Evolutionary conservation across 1,284 basidiomycete species (phyloP), one percentile per base, ranked within the genome.

Genomic region (Naganishia cerealis): DNA sequence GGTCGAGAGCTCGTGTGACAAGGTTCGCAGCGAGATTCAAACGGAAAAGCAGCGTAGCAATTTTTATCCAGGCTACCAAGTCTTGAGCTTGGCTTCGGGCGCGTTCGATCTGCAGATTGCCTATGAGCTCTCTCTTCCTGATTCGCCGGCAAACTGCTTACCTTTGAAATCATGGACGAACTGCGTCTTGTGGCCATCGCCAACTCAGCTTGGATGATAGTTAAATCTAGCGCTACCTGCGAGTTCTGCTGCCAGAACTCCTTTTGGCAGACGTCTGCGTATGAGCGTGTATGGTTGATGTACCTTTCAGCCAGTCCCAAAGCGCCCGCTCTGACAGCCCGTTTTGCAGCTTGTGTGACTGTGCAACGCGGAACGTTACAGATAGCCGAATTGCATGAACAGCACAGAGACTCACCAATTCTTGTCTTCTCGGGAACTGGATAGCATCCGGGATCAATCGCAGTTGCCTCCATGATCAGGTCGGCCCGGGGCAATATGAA

Each of bases 401-500:
- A 15, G 26, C 9, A n/a, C n/a, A 43, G 24, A 7, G 13, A 48
- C 55, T 46, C n/a, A 56, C 63, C 46, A 40, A 66, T 57, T 38
- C 29, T 42, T 10, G 61, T 66, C 67, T 33, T 67, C 9, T 10
- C 73, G 43, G 12, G 70, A 43, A 50, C 53, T 16, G 57, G 48
- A 1, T 70, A 53, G 13, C 55, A 55, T 2, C 62, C 70, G 5
- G 67, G 43, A 0, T 70, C 55, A 1, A 68, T 65, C 9, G 75
- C 75, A 0, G 65, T 53, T 5, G 76, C 61, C 21, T 68, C 59
- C n/a, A 52, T 40, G 0, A 74, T 73, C 48, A 76, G 72, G 53
- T 78, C 74, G 3, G 76, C 73, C 0, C 73, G 74, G 16, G 76
- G 74, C 43, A 74, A 77, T 26, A 76, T 57, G 65, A 73, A 75